Evolutionary conservation across 2,329 filamentous ascomycete species (phyloP).

Genomic region (Neocucurbitaria cava): DNA sequence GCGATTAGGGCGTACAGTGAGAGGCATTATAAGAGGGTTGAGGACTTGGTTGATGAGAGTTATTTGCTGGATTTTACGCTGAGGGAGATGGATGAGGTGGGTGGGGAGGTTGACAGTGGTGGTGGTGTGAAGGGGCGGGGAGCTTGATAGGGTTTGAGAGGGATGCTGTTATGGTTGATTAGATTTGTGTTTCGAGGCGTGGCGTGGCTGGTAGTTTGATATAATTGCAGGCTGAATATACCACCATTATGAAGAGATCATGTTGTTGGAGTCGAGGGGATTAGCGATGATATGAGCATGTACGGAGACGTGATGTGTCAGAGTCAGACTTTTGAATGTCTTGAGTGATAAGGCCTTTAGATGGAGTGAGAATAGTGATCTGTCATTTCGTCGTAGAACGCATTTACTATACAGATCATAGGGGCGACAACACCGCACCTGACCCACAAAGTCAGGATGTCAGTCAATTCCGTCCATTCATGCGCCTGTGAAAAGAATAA

Average conservation of each 20-base stretch:
- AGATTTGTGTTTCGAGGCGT: no score
- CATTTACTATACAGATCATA: background rate
- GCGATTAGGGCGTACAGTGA: constrained; percentile 92
- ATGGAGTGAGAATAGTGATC: background rate
- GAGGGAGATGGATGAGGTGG: constrained; percentile 83
- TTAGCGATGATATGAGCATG: no score
- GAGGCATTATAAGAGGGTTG: constrained; percentile 86
- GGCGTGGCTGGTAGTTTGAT: no score
- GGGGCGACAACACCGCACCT: background rate
- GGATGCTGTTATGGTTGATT: constrained; percentile 41
- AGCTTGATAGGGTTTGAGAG: constrained; percentile 25
- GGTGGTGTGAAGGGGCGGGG: constrained; percentile 34
- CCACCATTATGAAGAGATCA: no score
- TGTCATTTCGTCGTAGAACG: constrained; percentile 11
- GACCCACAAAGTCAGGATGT: background rate
- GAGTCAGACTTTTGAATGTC: no score
- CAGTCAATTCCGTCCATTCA: background rate
- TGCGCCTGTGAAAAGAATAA: background rate
- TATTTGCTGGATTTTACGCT: constrained; percentile 94
- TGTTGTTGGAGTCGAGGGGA: no score
- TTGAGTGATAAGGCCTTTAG: no score
- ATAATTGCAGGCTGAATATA: no score
- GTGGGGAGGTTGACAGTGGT: constrained; percentile 34
- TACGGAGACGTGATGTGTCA: no score
- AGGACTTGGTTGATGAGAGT: constrained; percentile 92